phyloP scores from a whole-genome alignment of 1,284 basidiomycete species.

The Spongiforma sp. region DNA sequence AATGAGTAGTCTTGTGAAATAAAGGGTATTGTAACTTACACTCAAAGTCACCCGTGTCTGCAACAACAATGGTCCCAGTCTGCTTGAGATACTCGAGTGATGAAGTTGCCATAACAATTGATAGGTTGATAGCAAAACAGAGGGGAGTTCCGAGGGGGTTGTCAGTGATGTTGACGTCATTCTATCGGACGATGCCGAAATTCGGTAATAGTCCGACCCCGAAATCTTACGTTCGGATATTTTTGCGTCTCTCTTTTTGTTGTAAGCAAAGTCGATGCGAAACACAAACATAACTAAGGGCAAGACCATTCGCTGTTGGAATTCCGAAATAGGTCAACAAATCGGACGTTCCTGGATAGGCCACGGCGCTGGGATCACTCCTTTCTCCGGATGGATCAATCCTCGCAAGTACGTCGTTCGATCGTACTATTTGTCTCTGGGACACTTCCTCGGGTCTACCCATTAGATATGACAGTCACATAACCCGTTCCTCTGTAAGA shows the following conservation, averaged over 20 bases:
- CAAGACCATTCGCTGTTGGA: slow-evolving; percentile 17
- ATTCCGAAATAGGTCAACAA: slow-evolving; percentile 3
- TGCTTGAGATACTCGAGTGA: neutral
- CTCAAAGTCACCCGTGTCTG: slow-evolving; percentile 2
- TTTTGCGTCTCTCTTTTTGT: too few species aligned
- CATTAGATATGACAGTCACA: neutral
- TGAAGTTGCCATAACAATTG: too few species aligned
- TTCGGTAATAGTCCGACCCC: too few species aligned
- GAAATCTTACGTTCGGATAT: too few species aligned
- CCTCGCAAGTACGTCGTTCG: slow-evolving; percentile 12
- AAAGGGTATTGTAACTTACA: neutral
- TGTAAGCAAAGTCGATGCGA: too few species aligned
- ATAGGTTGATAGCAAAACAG: too few species aligned
- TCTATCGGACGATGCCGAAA: too few species aligned
- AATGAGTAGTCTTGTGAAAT: neutral
- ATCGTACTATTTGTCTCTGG: slow-evolving; percentile 22
- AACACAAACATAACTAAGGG: too few species aligned
- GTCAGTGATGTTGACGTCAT: too few species aligned
- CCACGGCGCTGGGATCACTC: neutral
- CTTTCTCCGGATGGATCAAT: slow-evolving; percentile 16
- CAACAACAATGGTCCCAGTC: neutral
- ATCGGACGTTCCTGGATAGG: slow-evolving; percentile 11
- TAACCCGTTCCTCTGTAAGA: fast-evolving
- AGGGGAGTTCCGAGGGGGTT: too few species aligned
- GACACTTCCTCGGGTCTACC: neutral